Evolutionary conservation across 164 flowering plant genomes (phyloP).

Genomic region (Kingdonia uniflora): DNA sequence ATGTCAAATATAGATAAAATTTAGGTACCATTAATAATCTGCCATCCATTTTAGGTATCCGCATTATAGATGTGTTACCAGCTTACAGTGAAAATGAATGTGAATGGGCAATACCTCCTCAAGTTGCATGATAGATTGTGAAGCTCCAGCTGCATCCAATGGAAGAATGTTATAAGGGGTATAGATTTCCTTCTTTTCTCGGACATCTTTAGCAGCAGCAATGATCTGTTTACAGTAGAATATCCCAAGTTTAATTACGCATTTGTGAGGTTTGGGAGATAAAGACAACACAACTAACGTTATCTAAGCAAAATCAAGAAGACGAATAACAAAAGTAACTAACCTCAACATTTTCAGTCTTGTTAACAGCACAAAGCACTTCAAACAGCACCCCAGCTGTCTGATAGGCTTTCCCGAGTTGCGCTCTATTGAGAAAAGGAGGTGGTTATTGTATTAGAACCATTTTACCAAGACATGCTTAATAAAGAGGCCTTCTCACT

Average conservation of each 20-base stretch:
- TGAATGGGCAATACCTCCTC: slow-evolving; percentile 52
- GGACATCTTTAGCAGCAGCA: slow-evolving; percentile 93
- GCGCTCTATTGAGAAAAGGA: slow-evolving; percentile 42
- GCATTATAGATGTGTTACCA: too few relatives aligned
- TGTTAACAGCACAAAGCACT: slow-evolving; percentile 94
- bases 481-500: not conserved
- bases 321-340: slow-evolving; percentile 8
- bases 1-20: too few relatives aligned
- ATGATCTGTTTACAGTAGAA: slow-evolving; percentile 52
- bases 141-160: slow-evolving; percentile 85
- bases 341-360: slow-evolving; percentile 93
- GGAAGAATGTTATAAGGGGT: slow-evolving; percentile 96
- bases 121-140: slow-evolving; percentile 89
- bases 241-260: not conserved
- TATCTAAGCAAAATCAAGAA: not conserved
- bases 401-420: slow-evolving; percentile 91
- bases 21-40: too few relatives aligned
- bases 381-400: slow-evolving; percentile 97
- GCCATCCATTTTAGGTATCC: too few relatives aligned
- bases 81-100: too few relatives aligned
- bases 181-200: slow-evolving; percentile 87
- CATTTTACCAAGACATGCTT: not conserved
- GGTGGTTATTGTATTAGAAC: not conserved
- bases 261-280: too few relatives aligned
- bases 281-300: not conserved